These are phyloP conservation scores for Trichaptum fuscoviolaceum DNA, from an alignment of 768 basidiomycete genomes.

Conservation along the genomic window DNA sequence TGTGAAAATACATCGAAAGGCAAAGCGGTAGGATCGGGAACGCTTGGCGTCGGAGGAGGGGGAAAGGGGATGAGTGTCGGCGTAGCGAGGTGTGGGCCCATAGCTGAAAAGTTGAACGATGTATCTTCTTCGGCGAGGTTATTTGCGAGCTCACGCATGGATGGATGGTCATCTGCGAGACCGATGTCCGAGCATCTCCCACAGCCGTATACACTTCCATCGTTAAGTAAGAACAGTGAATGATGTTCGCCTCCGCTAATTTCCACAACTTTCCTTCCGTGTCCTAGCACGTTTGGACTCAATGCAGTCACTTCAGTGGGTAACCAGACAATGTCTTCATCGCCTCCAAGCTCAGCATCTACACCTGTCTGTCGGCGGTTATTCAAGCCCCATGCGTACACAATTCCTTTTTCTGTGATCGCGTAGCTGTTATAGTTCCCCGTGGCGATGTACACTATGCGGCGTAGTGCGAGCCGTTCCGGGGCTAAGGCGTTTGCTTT, in stretches of 20 bases:
- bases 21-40: slow-evolving; percentile 8
- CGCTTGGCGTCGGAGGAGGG: slow-evolving; percentile 9
- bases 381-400: slow-evolving; percentile 46
- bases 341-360: slow-evolving; percentile 13
- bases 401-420: slow-evolving; percentile 32
- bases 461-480: slow-evolving; percentile 32
- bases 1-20: slow-evolving; percentile 2
- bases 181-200: slow-evolving; percentile 39
- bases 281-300: slow-evolving; percentile 16
- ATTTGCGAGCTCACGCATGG: slow-evolving; percentile 8
- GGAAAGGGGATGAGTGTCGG: slow-evolving; percentile 14
- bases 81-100: slow-evolving; percentile 10
- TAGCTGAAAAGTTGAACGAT: background rate
- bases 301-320: slow-evolving; percentile 21
- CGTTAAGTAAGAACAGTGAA: slow-evolving; percentile 40
- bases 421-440: slow-evolving; percentile 44
- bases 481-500: slow-evolving; percentile 37
- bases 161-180: slow-evolving; percentile 13
- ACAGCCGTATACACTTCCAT: slow-evolving; percentile 39
- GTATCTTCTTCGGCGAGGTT: slow-evolving; percentile 2
- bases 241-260: slow-evolving; percentile 41
- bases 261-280: slow-evolving; percentile 21
- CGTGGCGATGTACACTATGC: slow-evolving; percentile 36
- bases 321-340: slow-evolving; percentile 17
- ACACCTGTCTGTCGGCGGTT: slow-evolving; percentile 28